Evolutionary conservation across 108 stramenopile genomes (phyloP), one percentile per base, ranked within the genome.

Genomic region (Pseudonitzschia multistriata): DNA sequence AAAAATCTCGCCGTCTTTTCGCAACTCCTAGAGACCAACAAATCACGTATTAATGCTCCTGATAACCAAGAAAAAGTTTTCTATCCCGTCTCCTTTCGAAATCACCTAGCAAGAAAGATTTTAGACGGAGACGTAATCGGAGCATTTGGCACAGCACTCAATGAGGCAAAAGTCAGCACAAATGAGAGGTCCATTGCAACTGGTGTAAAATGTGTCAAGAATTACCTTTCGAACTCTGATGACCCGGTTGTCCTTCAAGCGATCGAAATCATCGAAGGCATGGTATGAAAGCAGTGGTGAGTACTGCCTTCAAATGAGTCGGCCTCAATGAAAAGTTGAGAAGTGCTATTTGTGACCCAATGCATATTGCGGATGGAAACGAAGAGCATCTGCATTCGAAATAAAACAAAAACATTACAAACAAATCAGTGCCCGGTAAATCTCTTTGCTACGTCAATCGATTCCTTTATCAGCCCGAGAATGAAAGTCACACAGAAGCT

Each of bases 1-100:
- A 74, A 70, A 36, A 50, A 74, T 33, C 50, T 5, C 1, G 25
- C 27, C 34, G 72, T 48, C 11, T 72, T 72, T 67, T 15, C 57
- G 33, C 33, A 59, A 30, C 13, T 59, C 19, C 36, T 59, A 2
- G 57, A n/a, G 34, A 14, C 57, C 11, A 21, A 30, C 0, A 30
- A 59, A 59, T 2, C 33, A 35, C 14, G 31, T 17, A 35, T 35
- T 11, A 59, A 59, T 4, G 31, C 15, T 5, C 27, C 14, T 15
- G 28, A 8, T 59, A n/a, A 8, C 2, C 21, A 25, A 24, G 57
- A 2, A 35, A 33, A 35, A 10, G 34, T 45, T 13, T 45, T 45
- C 42, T 13, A 45, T 45, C 42, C 33, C n/a, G 15, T n/a, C 13
- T 7, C n/a, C 31, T 59, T 59, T 35, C 31, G n/a, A 35, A 35